Conservation (phyloP, 257 asterid species). For the Thymus quinquecostatus region DNA sequence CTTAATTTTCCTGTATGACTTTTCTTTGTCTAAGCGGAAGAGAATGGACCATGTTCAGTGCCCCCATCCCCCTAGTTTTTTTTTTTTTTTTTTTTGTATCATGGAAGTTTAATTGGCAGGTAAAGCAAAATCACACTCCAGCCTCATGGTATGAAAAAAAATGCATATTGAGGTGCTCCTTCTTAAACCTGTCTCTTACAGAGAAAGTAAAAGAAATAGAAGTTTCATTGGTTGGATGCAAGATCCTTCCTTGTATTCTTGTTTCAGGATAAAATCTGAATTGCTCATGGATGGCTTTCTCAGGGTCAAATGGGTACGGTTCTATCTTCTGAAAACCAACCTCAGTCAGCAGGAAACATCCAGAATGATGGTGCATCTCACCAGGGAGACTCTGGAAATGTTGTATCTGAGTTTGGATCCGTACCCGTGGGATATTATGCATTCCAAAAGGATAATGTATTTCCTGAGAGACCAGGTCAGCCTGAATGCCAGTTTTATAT, state of each 20-base stretch:
- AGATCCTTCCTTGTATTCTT: constrained; percentile 23
- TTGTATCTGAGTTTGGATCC: constrained; percentile 65
- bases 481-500: constrained; percentile 96
- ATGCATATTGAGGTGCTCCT: constrained; percentile 4
- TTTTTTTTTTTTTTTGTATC: background rate
- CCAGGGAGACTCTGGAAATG: constrained; percentile 51
- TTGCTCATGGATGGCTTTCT: constrained; percentile 35
- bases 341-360: constrained; percentile 58
- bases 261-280: constrained; percentile 29
- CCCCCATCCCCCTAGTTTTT: background rate
- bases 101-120: constrained; percentile 14
- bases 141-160: constrained; percentile 6
- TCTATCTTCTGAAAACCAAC: constrained; percentile 71
- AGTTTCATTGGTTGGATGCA: constrained; percentile 15
- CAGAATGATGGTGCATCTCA: constrained; percentile 54
- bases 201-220: constrained; percentile 3
- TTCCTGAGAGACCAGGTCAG: constrained; percentile 97
- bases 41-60: constrained; percentile 12
- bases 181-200: constrained; percentile 1
- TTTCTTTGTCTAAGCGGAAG: constrained; percentile 12
- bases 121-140: background rate
- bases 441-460: constrained; percentile 72
- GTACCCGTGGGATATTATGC: constrained; percentile 73
- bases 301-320: constrained; percentile 83
- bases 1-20: background rate